Base-by-base conservation (phyloP, 768 basidiomycete species). In the Gymnopilus dilepis region DNA sequence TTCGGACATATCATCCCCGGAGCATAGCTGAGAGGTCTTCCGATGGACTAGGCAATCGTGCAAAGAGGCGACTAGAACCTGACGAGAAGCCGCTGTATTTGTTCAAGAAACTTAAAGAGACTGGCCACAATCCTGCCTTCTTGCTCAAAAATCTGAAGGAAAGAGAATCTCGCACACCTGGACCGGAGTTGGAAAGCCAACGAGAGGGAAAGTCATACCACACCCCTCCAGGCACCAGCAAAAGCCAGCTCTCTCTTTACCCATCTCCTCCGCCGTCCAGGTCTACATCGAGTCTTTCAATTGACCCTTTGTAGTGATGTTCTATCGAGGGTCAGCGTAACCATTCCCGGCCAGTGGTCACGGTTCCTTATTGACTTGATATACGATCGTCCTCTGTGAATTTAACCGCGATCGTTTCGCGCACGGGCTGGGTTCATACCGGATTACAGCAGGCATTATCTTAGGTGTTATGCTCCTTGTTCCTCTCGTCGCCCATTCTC, bases 71-170 rank as follows among this genome's bases (percentile, higher is more conserved):
- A 75, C 77, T 99, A 28, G 59, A 92, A 89, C 70, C 95, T 67
- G 96, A 98, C 69, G 97, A 99, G 78, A 98, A 98, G 70, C 97
- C 97, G 0, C 80, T 99, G 30, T 82, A 98, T 50, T 85, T 99
- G 37, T 99, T 99, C 80, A 97, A 98, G 74, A 95, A 93, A 72
- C 85, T 99, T 56, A 99, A 99, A 72, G 97, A 99, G 63, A 88
- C 89, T 2, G 92, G 94, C 75, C 95, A 97, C 78, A 95, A 96
- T 64, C 97, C 97, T 2, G 96, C 99, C 12, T 99, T 99, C 75
- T 97, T 99, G 94, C 84, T 96, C 51, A 92, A 94, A 63, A 92
- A 96, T 63, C 94, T 95, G 76, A 91, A 90, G 71, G 97, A 98
- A 76, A 91, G 90, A 71, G 97, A 98, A 66, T 96, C 97, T 64